Conservation (phyloP, 2,329 filamentous ascomycete species). For the Nothophaeocryptopus gaeumannii region DNA sequence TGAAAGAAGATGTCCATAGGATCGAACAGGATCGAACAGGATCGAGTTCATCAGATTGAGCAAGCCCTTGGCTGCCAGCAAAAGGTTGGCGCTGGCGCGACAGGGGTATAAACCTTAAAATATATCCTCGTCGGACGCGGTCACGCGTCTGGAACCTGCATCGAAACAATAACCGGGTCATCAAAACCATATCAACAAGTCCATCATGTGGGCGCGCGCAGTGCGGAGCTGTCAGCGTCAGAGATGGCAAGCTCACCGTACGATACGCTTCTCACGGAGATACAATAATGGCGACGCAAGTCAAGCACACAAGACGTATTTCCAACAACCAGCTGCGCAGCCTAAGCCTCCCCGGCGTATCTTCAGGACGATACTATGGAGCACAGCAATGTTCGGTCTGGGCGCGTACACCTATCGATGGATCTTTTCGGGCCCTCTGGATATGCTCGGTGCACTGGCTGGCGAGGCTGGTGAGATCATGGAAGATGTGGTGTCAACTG, state of each 20-base stretch:
- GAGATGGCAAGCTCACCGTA: conserved; percentile 1
- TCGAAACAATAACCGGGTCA: too few species aligned
- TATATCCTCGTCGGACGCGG: too few species aligned
- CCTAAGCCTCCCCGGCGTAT: conserved; percentile 22
- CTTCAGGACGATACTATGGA: conserved; percentile 22
- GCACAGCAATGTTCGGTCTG: conserved; percentile 21
- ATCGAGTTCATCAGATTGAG: too few species aligned
- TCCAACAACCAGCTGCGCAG: conserved; percentile 28
- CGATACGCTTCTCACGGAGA: conserved; percentile 19
- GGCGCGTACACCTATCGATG: conserved; percentile 22
- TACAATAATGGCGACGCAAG: conserved; percentile 23
- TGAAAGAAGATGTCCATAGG: too few species aligned
- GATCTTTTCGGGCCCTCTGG: conserved; percentile 8
- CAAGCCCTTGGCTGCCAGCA: too few species aligned
- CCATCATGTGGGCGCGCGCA: conserved; percentile 15
- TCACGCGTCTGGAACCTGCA: too few species aligned
- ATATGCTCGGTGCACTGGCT: conserved; percentile 7
- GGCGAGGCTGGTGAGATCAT: conserved; percentile 11
- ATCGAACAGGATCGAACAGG: too few species aligned
- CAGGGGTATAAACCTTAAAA: too few species aligned
- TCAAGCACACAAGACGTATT: conserved; percentile 31
- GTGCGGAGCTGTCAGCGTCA: conserved; percentile 9
- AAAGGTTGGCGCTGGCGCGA: too few species aligned
- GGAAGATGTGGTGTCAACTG: conserved; percentile 21
- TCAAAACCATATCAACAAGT: not conserved